Base-by-base conservation (phyloP, 371 early-diverging fungal species). In the Conidiobolus incongruus region DNA sequence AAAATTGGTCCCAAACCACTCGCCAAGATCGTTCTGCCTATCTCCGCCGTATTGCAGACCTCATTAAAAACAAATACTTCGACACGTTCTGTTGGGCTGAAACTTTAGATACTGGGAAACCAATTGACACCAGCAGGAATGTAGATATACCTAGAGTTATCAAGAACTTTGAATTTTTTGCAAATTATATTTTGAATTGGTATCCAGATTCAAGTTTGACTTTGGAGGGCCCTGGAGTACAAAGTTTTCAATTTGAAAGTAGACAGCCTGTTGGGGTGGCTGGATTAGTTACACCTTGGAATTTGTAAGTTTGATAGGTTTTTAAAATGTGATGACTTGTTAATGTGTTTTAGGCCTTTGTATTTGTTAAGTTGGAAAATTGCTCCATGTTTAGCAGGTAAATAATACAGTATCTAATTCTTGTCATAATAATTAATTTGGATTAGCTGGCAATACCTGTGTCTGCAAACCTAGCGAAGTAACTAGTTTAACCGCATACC, bases 321-420 rank as follows among this genome's bases (percentile, higher is more conserved):
- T 28, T 36, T 38, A 32, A 23, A 38, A 50, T 53, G 52, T 40
- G 44, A 55, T 7, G 39, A 30, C 13, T 38, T 41, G 8, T 19
- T 16, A 21, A 40, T 39, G 23, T 43, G 38, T 36, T 28, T 15
- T 51, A 61, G 64, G 40, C 78, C 81, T 1, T 41, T 77, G 42
- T 77, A 75, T 47, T 56, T 79, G 34, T 53, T 81, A 24, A 75
- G 77, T 5, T 75, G 77, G 75, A 82, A 82, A 57, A 68, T 82
- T 37, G 83, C 82, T 4, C 79, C 81, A 0, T 67, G 69, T 46
- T 56, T 81, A 33, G 81, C 75, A 29, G 52, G 58, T 63, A 45
- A 38, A 41, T 16, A 31, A 10, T 15, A n/a, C 2, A 20, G 22
- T n/a, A n/a, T 37, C 21, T 19, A n/a, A 0, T 4, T 22, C 5